Percentiles rank a stretch among this genome's conserved stretches.
Conservation (phyloP, 140 eudicot genomes). For the Senecio squalidus region DNA sequence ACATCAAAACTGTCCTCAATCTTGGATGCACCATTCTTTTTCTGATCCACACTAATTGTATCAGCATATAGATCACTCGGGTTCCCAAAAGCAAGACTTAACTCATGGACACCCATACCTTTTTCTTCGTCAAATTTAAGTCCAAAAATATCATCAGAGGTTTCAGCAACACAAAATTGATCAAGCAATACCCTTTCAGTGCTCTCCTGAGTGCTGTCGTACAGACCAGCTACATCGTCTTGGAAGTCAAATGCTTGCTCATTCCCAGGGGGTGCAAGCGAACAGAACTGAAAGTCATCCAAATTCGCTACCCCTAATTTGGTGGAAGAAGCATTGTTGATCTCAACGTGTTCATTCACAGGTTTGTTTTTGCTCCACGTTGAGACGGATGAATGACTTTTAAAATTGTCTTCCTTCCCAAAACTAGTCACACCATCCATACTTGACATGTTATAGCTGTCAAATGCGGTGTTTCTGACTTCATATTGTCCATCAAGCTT, state of each 20-base stretch:
- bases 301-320: constrained; percentile 25
- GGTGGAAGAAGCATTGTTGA: constrained; percentile 19
- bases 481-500: constrained; percentile 26
- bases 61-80: constrained; percentile 34
- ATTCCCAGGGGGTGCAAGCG: constrained; percentile 38
- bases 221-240: constrained; percentile 26
- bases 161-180: constrained; percentile 29
- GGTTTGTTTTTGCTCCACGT: not conserved
- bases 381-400: constrained; percentile 9
- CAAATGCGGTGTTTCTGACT: constrained; percentile 19
- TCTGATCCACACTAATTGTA: constrained; percentile 30
- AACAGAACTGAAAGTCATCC: constrained; percentile 27
- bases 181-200: constrained; percentile 34
- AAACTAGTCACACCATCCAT: constrained; percentile 9
- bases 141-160: constrained; percentile 31
- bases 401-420: constrained; percentile 21
- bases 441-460: constrained; percentile 11
- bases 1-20: constrained; percentile 37
- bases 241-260: constrained; percentile 34
- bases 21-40: constrained; percentile 31
- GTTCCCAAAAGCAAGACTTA: constrained; percentile 57
- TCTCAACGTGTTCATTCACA: constrained; percentile 18
- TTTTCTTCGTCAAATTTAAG: constrained; percentile 36
- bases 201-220: constrained; percentile 17
- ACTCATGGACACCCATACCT: constrained; percentile 33